Evolutionary conservation across 2,329 filamentous ascomycete genomes (phyloP).

Genomic region (Alternaria longipes): DNA sequence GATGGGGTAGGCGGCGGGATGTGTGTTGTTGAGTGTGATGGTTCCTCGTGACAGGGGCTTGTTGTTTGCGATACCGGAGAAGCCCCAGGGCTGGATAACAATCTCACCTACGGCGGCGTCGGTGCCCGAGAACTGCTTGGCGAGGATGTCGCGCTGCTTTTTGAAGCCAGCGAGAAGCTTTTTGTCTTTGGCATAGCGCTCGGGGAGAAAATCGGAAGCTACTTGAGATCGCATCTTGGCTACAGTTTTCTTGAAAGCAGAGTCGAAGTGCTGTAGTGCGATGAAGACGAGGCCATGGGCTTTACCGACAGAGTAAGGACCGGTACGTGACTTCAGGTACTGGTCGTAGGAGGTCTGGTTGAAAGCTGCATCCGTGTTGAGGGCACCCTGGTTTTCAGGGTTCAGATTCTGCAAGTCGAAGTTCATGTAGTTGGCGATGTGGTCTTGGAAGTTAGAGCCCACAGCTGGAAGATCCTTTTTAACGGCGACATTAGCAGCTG

Average conservation of each 20-base stretch:
- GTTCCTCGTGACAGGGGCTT: conserved; percentile 39
- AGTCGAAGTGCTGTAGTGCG: conserved; percentile 9
- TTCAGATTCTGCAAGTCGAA: conserved; percentile 20
- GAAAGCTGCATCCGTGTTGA: conserved; percentile 30
- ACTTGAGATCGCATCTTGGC: conserved; percentile 17
- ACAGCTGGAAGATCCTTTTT: conserved; percentile 31
- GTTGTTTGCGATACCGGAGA: conserved; percentile 13
- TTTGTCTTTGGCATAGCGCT: conserved; percentile 16
- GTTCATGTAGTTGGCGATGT: conserved; percentile 20
- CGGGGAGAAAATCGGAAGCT: conserved; percentile 18
- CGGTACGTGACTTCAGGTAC: conserved; percentile 34
- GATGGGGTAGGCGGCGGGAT: conserved; percentile 36
- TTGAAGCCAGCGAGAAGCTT: conserved; percentile 8
- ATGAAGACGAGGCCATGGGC: conserved; percentile 20
- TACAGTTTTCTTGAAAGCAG: conserved; percentile 8
- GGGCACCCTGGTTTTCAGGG: conserved; percentile 9
- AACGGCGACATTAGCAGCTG: conserved; percentile 22
- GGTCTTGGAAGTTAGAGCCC: conserved; percentile 34
- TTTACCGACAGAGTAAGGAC: conserved; percentile 29
- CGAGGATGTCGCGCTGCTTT: conserved; percentile 19
- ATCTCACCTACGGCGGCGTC: conserved; percentile 37
- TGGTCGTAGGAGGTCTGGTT: conserved; percentile 27
- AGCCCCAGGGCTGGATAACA: conserved; percentile 23
- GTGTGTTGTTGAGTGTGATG: conserved; percentile 42
- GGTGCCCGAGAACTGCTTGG: neutral